Percentiles rank a stretch among this genome's conserved stretches.
Evolutionary conservation across 2,329 filamentous ascomycete genomes (phyloP).

Genomic region (Colletotrichum spaethianum): DNA sequence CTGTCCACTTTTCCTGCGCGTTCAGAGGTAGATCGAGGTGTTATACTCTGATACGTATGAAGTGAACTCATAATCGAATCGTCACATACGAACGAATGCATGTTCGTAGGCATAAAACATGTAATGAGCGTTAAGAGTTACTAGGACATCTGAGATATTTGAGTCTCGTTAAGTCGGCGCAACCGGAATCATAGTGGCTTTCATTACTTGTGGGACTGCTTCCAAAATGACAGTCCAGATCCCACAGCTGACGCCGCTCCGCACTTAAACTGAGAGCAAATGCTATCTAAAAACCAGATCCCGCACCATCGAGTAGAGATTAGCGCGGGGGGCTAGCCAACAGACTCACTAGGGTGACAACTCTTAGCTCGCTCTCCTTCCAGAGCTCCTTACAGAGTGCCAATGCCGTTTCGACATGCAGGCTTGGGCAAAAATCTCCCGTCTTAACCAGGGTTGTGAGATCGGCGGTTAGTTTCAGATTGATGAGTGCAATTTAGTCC

Average conservation of each 20-base stretch:
- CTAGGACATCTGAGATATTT: neutral
- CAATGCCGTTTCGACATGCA: neutral
- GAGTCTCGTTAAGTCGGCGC: neutral
- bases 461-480: conserved; percentile 24
- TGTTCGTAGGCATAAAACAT: neutral
- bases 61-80: too few species aligned
- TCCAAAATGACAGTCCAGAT: neutral
- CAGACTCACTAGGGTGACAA: neutral
- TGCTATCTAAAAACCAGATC: neutral
- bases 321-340: neutral
- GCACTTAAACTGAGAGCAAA: neutral
- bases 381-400: neutral
- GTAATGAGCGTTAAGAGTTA: neutral
- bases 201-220: neutral
- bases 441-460: neutral
- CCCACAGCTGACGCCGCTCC: neutral
- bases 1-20: too few species aligned
- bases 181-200: neutral
- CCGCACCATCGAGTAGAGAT: neutral
- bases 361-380: neutral
- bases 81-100: neutral
- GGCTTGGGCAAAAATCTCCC: neutral
- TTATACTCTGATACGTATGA: too few species aligned
- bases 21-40: too few species aligned
- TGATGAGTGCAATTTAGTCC: conserved; percentile 12